Evolutionary conservation across 2,329 filamentous ascomycete genomes (phyloP), one percentile per base, ranked within the genome.

Genomic region (Beauveria sp.): DNA sequence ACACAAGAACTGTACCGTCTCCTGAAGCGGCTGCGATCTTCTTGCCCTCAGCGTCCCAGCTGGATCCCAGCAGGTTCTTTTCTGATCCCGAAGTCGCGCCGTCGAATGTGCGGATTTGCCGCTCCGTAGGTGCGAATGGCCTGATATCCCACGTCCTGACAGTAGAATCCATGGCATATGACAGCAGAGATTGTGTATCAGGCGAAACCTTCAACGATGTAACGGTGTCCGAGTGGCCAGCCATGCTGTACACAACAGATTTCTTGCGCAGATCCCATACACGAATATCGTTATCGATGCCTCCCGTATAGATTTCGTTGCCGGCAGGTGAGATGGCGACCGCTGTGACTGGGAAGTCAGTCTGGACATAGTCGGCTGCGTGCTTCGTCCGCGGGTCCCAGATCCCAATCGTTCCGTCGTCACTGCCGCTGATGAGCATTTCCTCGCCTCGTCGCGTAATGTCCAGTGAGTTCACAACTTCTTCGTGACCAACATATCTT

Each of bases 251-350:
- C 6, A 91, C 86, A 3, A 96, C 84, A 7, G 88, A 84, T 75
- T 96, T 92, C 79, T 96, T 98, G 66, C 95, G 86, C 70, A 98
- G 77, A 74, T 99, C 95, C 93, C 95, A 99, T 22, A 96, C 93
- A 69, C 93, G 91, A 72, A 99, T 96, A 68, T 96, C 92, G 71
- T 98, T 97, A 77, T 98, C 95, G 67, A 99, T 97, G 24, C 93
- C 90, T 52, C 93, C 93, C 7, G 90, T 89, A 74, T 95, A 99
- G 28, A 99, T 85, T 76, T 98, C 95, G 72, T 96, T 96, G 20
- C 95, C 95, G 1, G 93, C 92, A 72, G 96, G 92, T 0, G 93
- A 88, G n/a, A 98, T 80, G 18, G 92, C 91, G 6, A 98, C 86
- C 0, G 93, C 90, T 2, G 95, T 98, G 61, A 99, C 86, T 1